These are phyloP conservation scores for Venturia asperata DNA, from an alignment of 2,329 filamentous ascomycete genomes.

Conservation along the genomic window DNA sequence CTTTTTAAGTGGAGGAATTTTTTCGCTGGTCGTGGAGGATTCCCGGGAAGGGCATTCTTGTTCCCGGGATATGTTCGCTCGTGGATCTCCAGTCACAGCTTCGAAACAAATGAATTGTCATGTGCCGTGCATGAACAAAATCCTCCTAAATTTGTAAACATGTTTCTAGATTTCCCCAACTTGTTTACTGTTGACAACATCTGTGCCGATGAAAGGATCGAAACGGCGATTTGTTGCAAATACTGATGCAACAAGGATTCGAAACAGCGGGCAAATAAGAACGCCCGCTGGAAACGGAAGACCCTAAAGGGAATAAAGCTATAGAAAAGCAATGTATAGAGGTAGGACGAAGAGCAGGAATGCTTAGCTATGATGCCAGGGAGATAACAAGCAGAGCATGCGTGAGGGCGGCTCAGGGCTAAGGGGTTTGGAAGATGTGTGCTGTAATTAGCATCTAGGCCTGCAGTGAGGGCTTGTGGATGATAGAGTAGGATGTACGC, in stretches of 20 bases:
- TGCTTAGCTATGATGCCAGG: background rate
- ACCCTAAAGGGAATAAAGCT: background rate
- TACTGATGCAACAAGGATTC: background rate
- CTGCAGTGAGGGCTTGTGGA: conserved; percentile 1
- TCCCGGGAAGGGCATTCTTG: background rate
- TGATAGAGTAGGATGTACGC: background rate
- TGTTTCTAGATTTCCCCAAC: background rate
- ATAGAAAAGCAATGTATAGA: background rate
- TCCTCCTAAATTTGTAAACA: background rate
- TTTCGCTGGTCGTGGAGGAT: background rate
- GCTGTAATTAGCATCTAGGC: background rate
- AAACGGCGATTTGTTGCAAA: background rate
- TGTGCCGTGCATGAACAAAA: background rate
- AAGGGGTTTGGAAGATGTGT: background rate
- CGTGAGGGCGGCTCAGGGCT: conserved; percentile 4
- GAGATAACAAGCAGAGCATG: background rate
- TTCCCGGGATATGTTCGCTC: background rate
- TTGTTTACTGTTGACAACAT: conserved; percentile 1
- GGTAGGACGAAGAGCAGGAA: background rate
- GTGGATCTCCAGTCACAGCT: background rate
- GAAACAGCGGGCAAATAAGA: conserved; percentile 3
- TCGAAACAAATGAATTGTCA: background rate
- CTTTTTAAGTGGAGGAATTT: background rate
- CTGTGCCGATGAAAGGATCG: background rate
- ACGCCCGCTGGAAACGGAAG: background rate